Percentiles rank a stretch among this genome's conserved stretches.
These are phyloP conservation scores for Hyphopichia wangnamkhiaoensis DNA, from an alignment of 1,139 yeast genomes.

Conservation along the genomic window DNA sequence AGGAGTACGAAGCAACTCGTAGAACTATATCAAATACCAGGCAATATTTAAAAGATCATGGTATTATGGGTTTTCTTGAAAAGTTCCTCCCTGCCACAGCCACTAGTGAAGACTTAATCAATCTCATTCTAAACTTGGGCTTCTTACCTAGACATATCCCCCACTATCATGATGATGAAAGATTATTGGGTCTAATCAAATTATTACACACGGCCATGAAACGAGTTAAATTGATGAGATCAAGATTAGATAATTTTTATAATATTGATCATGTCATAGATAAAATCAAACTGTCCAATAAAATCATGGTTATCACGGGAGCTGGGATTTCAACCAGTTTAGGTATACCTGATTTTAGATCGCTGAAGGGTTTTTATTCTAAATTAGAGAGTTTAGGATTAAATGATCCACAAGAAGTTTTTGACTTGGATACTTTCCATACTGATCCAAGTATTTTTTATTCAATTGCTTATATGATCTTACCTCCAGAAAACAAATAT, in stretches of 20 bases:
- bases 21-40: conserved; percentile 46
- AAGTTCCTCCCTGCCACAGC: conserved; percentile 62
- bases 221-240: conserved; percentile 56
- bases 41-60: conserved; percentile 58
- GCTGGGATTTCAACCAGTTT: conserved; percentile 94
- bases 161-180: conserved; percentile 41
- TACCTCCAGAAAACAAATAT: conserved; percentile 73
- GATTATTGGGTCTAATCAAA: conserved; percentile 50
- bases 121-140: conserved; percentile 52
- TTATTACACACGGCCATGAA: conserved; percentile 61
- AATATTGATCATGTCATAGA: conserved; percentile 63
- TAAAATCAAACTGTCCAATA: conserved; percentile 54
- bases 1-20: conserved; percentile 1
- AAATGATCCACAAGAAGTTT: conserved; percentile 92
- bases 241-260: conserved; percentile 50
- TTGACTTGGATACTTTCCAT: conserved; percentile 71
- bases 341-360: conserved; percentile 95
- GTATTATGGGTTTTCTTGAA: conserved; percentile 58
- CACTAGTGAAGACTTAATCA: conserved; percentile 51
- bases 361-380: conserved; percentile 83
- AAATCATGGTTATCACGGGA: conserved; percentile 82
- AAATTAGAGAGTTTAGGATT: conserved; percentile 70
- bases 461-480: conserved; percentile 81
- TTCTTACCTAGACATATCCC: conserved; percentile 46
- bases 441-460: conserved; percentile 84